Evolutionary conservation across 2,329 filamentous ascomycete species (phyloP).

Genomic region (Fusarium liriodendri): DNA sequence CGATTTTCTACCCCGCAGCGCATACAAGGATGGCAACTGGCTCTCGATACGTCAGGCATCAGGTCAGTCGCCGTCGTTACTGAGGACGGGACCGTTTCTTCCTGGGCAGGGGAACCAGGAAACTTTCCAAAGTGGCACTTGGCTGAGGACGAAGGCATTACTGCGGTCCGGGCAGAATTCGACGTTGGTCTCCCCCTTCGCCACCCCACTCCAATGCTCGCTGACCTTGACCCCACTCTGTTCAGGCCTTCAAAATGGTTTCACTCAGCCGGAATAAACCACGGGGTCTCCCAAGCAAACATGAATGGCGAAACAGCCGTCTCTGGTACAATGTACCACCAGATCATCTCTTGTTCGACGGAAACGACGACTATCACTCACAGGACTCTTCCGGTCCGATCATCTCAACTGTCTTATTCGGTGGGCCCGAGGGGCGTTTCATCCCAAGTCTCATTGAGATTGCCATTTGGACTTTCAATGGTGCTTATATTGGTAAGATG

Average conservation of each 20-base stretch:
- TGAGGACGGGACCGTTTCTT: conserved; percentile 7
- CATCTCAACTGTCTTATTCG: conserved; percentile 13
- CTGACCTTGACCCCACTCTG: background rate
- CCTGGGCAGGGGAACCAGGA: conserved; percentile 14
- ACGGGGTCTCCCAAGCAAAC: background rate
- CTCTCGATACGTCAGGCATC: conserved; percentile 12
- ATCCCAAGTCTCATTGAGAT: conserved; percentile 8
- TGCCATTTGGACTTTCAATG: conserved; percentile 15
- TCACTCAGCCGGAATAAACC: conserved; percentile 12
- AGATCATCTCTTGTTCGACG: conserved; percentile 6
- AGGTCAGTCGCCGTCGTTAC: conserved; percentile 9
- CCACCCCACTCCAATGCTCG: too few relatives aligned
- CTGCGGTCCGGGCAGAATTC: conserved; percentile 24
- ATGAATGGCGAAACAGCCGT: conserved; percentile 1
- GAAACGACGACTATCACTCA: background rate
- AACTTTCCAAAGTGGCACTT: conserved; percentile 17
- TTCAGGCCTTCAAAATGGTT: conserved; percentile 25
- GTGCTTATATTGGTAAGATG: conserved; percentile 5
- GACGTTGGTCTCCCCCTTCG: conserved; percentile 10
- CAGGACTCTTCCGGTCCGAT: background rate
- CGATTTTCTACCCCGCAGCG: background rate
- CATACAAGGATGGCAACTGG: conserved; percentile 27
- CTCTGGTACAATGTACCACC: conserved; percentile 25
- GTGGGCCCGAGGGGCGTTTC: conserved; percentile 1
- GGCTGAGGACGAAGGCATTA: background rate